phyloP scores from a whole-genome alignment of 2,329 filamentous ascomycete genomes.

The Lojkania enalia region DNA sequence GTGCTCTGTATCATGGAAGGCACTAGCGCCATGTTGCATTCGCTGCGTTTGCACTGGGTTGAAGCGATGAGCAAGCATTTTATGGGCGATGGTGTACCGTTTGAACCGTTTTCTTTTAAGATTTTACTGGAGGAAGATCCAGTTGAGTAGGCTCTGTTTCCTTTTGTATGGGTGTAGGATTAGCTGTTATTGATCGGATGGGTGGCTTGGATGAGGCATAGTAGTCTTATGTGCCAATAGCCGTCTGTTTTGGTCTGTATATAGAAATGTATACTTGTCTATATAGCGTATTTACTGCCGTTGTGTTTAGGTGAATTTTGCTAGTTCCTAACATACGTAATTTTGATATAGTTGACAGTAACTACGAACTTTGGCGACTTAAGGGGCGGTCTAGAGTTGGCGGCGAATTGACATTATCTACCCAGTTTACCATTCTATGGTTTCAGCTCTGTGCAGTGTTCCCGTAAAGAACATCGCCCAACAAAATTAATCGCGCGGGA shows the following conservation, averaged over 20 bases:
- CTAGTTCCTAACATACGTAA: no score
- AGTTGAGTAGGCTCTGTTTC: slow-evolving; percentile 34
- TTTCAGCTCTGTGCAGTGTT: no score
- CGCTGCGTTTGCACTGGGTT: slow-evolving; percentile 89
- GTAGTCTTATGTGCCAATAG: slow-evolving; percentile 1
- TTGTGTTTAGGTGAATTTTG: no score
- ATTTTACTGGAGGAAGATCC: slow-evolving; percentile 79
- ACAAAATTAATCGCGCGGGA: slow-evolving; percentile 20
- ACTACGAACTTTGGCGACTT: no score
- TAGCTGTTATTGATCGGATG: not conserved
- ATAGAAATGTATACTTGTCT: slow-evolving; percentile 12
- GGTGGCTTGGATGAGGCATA: not conserved
- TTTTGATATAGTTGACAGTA: no score
- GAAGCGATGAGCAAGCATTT: slow-evolving; percentile 98
- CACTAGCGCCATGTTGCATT: slow-evolving; percentile 93
- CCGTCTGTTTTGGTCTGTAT: slow-evolving; percentile 6
- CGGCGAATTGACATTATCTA: no score
- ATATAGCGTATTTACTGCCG: no score
- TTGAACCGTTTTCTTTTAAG: slow-evolving; percentile 87
- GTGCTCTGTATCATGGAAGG: slow-evolving; percentile 95
- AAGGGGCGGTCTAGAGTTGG: no score
- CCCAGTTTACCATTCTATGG: no score
- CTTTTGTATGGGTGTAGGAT: slow-evolving; percentile 2
- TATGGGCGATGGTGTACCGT: slow-evolving; percentile 82
- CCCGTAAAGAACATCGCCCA: no score